Percentiles rank a stretch among this genome's conserved stretches.
These are phyloP conservation scores for Phytophthora vignae DNA, from an alignment of 352 stramenopile species.

Conservation along the genomic window DNA sequence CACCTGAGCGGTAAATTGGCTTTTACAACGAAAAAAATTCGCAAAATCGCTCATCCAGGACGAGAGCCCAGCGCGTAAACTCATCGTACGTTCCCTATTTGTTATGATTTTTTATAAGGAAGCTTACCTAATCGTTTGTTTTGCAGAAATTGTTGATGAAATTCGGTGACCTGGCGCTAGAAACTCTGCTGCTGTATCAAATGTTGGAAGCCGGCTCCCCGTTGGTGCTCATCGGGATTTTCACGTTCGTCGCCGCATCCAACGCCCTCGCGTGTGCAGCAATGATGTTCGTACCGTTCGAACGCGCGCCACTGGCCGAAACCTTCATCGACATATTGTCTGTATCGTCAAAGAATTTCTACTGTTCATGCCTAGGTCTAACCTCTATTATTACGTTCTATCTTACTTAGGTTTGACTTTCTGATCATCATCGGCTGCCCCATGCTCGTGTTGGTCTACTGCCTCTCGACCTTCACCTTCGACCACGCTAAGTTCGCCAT, in stretches of 20 bases:
- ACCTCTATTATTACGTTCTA: background rate
- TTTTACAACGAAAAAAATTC: background rate
- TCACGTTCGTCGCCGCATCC: constrained; percentile 11
- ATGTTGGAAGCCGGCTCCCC: constrained; percentile 15
- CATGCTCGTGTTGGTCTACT: constrained; percentile 27
- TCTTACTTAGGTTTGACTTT: constrained; percentile 29
- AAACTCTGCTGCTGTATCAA: constrained; percentile 15
- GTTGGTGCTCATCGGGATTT: constrained; percentile 1
- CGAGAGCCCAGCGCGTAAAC: constrained; percentile 7
- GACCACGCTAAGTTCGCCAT: constrained; percentile 21
- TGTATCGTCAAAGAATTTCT: background rate
- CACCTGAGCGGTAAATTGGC: background rate
- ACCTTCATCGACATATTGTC: constrained; percentile 36
- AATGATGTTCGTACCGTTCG: constrained; percentile 13
- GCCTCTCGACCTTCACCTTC: constrained; percentile 22
- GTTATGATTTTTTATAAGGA: too few relatives aligned
- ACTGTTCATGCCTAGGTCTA: too few relatives aligned
- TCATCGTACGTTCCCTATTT: constrained; percentile 1
- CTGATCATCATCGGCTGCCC: constrained; percentile 23
- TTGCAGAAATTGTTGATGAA: constrained; percentile 22
- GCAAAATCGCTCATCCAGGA: background rate
- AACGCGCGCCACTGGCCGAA: constrained; percentile 12
- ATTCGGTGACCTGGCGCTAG: constrained; percentile 10
- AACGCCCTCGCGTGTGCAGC: constrained; percentile 6
- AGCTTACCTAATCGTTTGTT: background rate